Evolutionary conservation across 495 filamentous ascomycete genomes (phyloP).

Genomic region (Neurospora sp.): DNA sequence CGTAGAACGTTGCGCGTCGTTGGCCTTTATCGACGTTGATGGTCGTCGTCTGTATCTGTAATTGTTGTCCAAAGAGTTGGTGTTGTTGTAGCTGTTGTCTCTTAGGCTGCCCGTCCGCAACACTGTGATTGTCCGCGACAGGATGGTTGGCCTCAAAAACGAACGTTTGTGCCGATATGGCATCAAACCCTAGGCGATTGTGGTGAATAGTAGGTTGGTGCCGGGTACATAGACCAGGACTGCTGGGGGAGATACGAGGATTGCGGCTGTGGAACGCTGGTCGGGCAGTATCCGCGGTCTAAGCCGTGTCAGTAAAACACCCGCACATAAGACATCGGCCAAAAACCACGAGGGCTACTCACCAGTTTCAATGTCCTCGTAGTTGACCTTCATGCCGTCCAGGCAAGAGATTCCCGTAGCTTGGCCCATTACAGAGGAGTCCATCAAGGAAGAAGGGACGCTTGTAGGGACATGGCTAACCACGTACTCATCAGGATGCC

Average conservation of each 20-base stretch:
- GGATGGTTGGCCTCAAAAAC: not conserved
- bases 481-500: slow-evolving; percentile 27
- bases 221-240: slow-evolving; percentile 12
- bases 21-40: not conserved
- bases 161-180: not conserved
- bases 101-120: not conserved
- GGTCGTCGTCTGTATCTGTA: not conserved
- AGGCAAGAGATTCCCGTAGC: slow-evolving; percentile 7
- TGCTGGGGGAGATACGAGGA: slow-evolving; percentile 12
- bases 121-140: not conserved
- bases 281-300: not conserved
- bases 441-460: slow-evolving; percentile 26
- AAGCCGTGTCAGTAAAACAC: not conserved
- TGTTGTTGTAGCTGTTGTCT: not conserved
- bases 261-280: slow-evolving; percentile 4
- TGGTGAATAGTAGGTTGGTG: slow-evolving; percentile 4
- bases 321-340: not conserved
- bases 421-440: slow-evolving; percentile 17
- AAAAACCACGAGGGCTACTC: not conserved
- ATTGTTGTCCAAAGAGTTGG: not conserved
- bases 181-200: slow-evolving; percentile 6
- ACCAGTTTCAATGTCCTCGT: slow-evolving; percentile 17
- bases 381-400: slow-evolving; percentile 11
- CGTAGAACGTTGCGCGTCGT: not conserved
- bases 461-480: slow-evolving; percentile 29